A percentile compares a stretch with the other conserved stretches of the same genome.
These are phyloP conservation scores for Raphanus raphanistrum DNA, from an alignment of 345 rosid genomes.

Conservation along the genomic window DNA sequence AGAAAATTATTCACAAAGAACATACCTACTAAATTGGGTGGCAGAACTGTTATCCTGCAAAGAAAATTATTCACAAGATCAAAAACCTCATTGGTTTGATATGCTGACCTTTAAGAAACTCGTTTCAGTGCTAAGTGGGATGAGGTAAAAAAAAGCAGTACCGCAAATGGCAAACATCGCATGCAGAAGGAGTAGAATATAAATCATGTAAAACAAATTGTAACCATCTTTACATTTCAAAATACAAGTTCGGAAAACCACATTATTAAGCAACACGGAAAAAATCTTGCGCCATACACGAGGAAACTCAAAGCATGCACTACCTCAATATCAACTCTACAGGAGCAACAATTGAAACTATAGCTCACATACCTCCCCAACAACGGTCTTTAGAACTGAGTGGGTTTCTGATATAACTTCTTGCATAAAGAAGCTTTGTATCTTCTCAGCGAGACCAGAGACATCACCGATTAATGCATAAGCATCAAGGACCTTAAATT, in stretches of 20 bases:
- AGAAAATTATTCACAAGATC: slow-evolving; percentile 8
- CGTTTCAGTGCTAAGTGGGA: neutral
- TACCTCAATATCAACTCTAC: slow-evolving; percentile 18
- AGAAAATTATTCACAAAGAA: slow-evolving; percentile 24
- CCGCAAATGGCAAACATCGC: neutral
- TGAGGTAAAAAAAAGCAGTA: neutral
- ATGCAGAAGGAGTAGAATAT: neutral
- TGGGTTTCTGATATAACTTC: slow-evolving; percentile 95
- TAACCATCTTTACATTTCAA: neutral
- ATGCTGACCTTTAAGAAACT: too few relatives aligned
- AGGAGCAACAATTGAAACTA: neutral
- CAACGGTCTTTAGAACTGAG: slow-evolving; percentile 63
- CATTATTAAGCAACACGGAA: slow-evolving; percentile 2
- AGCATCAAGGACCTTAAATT: slow-evolving; percentile 84
- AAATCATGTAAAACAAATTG: neutral
- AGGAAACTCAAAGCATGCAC: slow-evolving; percentile 20
- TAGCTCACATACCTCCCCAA: slow-evolving; percentile 67
- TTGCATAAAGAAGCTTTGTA: slow-evolving; percentile 97
- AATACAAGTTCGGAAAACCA: neutral
- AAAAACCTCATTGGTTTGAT: slow-evolving; percentile 10
- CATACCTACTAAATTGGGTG: slow-evolving; percentile 74
- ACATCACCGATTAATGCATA: slow-evolving; percentile 97
- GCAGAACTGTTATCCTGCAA: slow-evolving; percentile 70
- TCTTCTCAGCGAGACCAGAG: slow-evolving; percentile 96
- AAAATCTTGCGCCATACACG: slow-evolving; percentile 1